Conservation (phyloP, 2,329 filamentous ascomycete species). For the Clonostachys byssicola region DNA sequence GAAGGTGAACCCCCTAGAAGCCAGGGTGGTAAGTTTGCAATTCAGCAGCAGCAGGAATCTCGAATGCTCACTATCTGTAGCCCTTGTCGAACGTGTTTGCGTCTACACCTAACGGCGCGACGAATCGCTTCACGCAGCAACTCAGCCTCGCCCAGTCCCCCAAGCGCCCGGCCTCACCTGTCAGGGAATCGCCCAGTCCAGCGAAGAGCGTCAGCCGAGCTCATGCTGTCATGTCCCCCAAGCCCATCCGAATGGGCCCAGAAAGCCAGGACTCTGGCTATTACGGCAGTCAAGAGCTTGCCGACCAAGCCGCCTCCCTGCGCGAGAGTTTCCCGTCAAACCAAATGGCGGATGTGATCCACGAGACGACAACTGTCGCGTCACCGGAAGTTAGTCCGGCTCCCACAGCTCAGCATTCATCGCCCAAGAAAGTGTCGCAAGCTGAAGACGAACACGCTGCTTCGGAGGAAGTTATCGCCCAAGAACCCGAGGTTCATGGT, state of each 20-base stretch:
- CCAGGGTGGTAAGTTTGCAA: constrained; percentile 54
- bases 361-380: background rate
- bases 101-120: constrained; percentile 46
- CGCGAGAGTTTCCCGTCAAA: constrained; percentile 11
- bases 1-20: constrained; percentile 53
- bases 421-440: background rate
- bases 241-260: constrained; percentile 11
- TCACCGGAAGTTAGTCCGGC: background rate
- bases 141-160: constrained; percentile 47
- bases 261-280: constrained; percentile 61
- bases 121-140: constrained; percentile 49
- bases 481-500: too few species aligned
- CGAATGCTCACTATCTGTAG: constrained; percentile 29
- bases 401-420: background rate
- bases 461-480: background rate
- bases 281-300: constrained; percentile 57
- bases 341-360: too few species aligned
- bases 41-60: background rate
- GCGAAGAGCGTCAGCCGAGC: constrained; percentile 23
- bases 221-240: constrained; percentile 23
- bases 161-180: constrained; percentile 53
- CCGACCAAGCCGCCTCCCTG: constrained; percentile 5
- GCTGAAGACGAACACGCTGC: background rate
- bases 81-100: constrained; percentile 58
- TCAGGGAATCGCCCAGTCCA: constrained; percentile 24